A percentile compares a stretch with the other conserved stretches of the same genome.
Evolutionary conservation across 257 asterid species (phyloP).

Genomic region (Nicotiana tomentosiformis): DNA sequence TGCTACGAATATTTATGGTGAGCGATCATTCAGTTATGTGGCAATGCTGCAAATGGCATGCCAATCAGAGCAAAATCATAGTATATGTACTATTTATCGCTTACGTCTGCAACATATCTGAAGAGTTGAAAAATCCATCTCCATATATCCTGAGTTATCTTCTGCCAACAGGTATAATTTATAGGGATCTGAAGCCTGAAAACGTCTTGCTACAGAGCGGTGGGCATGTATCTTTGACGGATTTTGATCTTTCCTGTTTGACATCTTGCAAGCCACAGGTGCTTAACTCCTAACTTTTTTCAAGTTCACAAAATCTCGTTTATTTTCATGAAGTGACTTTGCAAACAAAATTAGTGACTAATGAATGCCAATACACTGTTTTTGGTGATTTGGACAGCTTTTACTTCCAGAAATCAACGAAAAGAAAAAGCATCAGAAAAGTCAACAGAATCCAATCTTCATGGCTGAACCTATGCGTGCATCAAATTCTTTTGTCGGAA

Average conservation of each 20-base stretch:
- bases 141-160: constrained; percentile 2
- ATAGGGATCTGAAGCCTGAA: constrained; percentile 97
- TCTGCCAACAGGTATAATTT: constrained; percentile 72
- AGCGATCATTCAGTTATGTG: neutral
- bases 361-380: neutral
- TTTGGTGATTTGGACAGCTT: constrained; percentile 52
- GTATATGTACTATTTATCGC: neutral
- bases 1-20: neutral
- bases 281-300: neutral
- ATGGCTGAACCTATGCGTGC: constrained; percentile 99
- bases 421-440: constrained; percentile 59
- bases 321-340: neutral
- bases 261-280: constrained; percentile 99
- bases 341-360: neutral
- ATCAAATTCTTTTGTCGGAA: constrained; percentile 94
- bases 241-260: constrained; percentile 92
- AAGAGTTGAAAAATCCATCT: constrained; percentile 12
- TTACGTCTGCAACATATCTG: neutral
- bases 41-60: neutral
- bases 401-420: constrained; percentile 65
- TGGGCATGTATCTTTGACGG: constrained; percentile 88
- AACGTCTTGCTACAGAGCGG: constrained; percentile 70
- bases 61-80: neutral
- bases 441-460: constrained; percentile 70
- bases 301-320: neutral